Conservation (phyloP, 2,329 filamentous ascomycete species). For the Colletotrichum chrysophilum region DNA sequence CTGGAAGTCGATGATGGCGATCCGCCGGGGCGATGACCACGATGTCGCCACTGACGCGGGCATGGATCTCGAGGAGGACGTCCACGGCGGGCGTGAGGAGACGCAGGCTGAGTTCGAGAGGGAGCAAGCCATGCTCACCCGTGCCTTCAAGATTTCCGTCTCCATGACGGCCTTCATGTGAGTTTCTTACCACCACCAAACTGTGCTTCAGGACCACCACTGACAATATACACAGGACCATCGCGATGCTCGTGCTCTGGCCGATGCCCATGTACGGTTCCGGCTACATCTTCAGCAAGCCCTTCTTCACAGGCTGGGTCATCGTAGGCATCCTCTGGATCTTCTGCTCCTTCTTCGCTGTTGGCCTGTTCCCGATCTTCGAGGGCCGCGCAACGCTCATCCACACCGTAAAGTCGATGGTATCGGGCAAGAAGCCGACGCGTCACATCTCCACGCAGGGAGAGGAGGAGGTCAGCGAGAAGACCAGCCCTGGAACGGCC, state of each 20-base stretch:
- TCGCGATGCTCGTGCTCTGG: conserved; percentile 82
- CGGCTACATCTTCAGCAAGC: conserved; percentile 80
- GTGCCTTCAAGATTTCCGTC: conserved; percentile 55
- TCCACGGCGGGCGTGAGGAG: conserved; percentile 51
- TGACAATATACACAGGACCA: conserved; percentile 42
- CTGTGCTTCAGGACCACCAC: not conserved
- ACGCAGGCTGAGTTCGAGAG: conserved; percentile 43
- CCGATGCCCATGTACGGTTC: conserved; percentile 90
- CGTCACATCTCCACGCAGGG: conserved; percentile 17
- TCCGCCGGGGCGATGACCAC: conserved; percentile 79
- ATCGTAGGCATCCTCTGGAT: conserved; percentile 81
- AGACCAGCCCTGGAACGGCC: conserved; percentile 1
- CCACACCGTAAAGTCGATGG: conserved; percentile 66
- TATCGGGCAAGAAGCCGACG: conserved; percentile 40
- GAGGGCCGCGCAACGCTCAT: conserved; percentile 75
- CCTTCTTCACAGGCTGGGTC: conserved; percentile 85
- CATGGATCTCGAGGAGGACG: conserved; percentile 65
- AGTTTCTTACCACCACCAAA: not conserved
- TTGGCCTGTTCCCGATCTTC: conserved; percentile 82
- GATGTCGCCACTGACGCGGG: conserved; percentile 70
- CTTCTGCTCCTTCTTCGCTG: conserved; percentile 73
- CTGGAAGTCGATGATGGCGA: conserved; percentile 82
- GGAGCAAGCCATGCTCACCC: conserved; percentile 55
- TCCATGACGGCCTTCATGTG: conserved; percentile 54
- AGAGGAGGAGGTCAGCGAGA: conserved; percentile 16